Base-by-base conservation (phyloP, 2,329 filamentous ascomycete species). In the Cladosporium austrohemisphaericum region DNA sequence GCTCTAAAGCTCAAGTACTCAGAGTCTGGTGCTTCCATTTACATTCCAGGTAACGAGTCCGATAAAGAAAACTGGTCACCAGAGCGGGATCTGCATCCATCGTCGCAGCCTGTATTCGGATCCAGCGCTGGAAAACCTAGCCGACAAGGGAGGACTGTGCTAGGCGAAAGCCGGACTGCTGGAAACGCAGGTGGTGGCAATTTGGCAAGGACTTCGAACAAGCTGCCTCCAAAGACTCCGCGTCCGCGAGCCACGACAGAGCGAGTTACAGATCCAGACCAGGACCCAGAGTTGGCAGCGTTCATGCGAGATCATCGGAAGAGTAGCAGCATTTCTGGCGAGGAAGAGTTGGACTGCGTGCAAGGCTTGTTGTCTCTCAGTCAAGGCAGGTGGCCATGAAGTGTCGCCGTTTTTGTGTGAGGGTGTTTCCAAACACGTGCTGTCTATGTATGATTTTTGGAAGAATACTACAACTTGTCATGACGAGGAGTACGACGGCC, bases 51-150 rank as follows among this genome's bases (percentile, higher is more conserved):
- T 70, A 66, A 81, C 41, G 91, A 95, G 61, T 95, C 89, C 1
- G 92, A 97, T 66, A 97, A 97, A 71, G 92, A 97, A 71, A 97
- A 97, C 64, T 94, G 89, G 80, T 79, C 80, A 74, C 62, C 84
- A 75, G 1, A 75, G 73, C 55, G 74, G 20, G 49, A 49, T 4
- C 13, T 53, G 1, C 31, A 10, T 3, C 36, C 50, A 33, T 50
- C 18, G 43, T 57, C 41, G n/a, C 44, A 35, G 25, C 40, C n/a
- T 58, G 66, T 13, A 56, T 63, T 43, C 23, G 33, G 44, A 10
- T 47, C 33, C 35, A 37, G 44, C 22, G 46, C 48, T 10, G 54
- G 40, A 37, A 53, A 49, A 41, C 49, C 29, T 60, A 60, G 28
- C 37, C 26, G 50, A n/a, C 36, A 52, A 47, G 41, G 41, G 14